Evolutionary conservation across 1,139 yeast species (phyloP), one percentile per base, ranked within the genome.

Genomic region (Magnusiomyces tetraspermus): DNA sequence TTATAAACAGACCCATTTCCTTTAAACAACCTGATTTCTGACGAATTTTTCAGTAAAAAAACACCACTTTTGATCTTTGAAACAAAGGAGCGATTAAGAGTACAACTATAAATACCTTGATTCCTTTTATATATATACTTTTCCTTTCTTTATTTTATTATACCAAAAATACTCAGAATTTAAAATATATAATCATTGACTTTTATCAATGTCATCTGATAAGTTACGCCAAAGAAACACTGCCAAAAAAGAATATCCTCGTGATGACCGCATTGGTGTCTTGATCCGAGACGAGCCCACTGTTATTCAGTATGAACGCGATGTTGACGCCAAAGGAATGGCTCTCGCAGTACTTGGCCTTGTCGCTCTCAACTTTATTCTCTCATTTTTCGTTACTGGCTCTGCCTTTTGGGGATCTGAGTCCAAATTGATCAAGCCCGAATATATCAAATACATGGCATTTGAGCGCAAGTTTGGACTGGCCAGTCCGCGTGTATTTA

Each of bases 361-460:
- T 0, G 58, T 81, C 2, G 56, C 77, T 2, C 54, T 79, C 19
- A 79, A 77, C 60, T 72, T 79, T 38, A 5, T 38, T 8, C 24
- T 77, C 17, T 66, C 70, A 19, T 64, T 58, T 51, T 67, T 63
- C 50, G 57, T 71, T 30, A 71, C 74, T 1, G 67, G 66, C 15
- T 63, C 72, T 3, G 58, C 61, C 19, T 53, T 62, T 10, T 71
- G 73, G 73, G 72, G 71, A 13, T 75, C 77, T 59, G 64, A 73
- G 11, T 83, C 85, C 0, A 74, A 73, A 59, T 74, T 76, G 71
- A 59, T 76, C n/a, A 74, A 79, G 60, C 68, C 72, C 3, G 61
- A 73, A 4, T 83, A 73, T 60, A 60, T 75, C 46, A 55, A 58
- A 46, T 73, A 68, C 53, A 30, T 53, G 58, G 45, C 44, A 53